Conservation (phyloP, 805 yeast species). For the Sungouiozyma ichnusensis region DNA sequence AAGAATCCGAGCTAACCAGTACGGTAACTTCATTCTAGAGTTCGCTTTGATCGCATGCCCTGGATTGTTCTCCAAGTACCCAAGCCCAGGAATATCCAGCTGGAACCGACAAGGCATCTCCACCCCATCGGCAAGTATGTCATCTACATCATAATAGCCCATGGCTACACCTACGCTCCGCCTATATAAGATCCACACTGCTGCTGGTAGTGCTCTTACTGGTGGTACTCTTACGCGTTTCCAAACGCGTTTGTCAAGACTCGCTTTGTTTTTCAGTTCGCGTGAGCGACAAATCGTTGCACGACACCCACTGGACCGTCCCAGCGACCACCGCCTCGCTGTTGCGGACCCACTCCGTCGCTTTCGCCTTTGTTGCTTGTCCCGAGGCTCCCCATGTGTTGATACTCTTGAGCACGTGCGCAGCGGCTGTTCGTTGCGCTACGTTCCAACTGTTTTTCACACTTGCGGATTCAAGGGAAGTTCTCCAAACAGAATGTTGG, state of each 20-base stretch:
- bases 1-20: slow-evolving; percentile 78
- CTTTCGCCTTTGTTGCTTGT: too few species aligned
- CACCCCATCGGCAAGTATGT: slow-evolving; percentile 58
- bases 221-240: neutral
- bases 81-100: slow-evolving; percentile 74
- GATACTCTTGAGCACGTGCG: too few species aligned
- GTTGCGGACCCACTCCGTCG: too few species aligned
- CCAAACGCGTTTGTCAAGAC: neutral
- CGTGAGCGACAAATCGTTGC: too few species aligned
- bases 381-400: too few species aligned
- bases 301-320: too few species aligned
- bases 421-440: too few species aligned
- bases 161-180: too few species aligned
- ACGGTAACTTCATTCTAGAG: slow-evolving; percentile 65
- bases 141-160: slow-evolving; percentile 67
- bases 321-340: too few species aligned
- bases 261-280: too few species aligned
- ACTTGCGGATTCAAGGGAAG: neutral
- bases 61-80: slow-evolving; percentile 72
- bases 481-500: neutral
- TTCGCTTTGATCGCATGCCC: slow-evolving; percentile 44
- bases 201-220: neutral
- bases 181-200: too few species aligned
- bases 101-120: slow-evolving; percentile 74
- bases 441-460: too few species aligned